Conservation (phyloP, 257 asterid genomes). For the Penstemon barbatus region DNA sequence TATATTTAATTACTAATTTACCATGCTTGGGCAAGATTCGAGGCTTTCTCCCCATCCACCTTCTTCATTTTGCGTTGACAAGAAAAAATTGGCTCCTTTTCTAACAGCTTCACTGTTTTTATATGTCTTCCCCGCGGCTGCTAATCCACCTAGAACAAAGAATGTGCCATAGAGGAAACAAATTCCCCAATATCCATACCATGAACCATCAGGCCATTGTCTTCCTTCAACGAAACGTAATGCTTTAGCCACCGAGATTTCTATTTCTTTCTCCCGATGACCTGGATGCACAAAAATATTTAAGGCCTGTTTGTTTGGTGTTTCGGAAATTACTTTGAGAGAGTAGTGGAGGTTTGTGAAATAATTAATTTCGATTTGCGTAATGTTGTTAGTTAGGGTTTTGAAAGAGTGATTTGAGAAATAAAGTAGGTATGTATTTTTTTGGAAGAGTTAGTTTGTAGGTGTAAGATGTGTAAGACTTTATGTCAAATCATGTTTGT, state of each 20-base stretch:
- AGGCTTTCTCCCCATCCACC: constrained; percentile 87
- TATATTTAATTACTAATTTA: neutral
- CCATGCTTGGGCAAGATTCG: constrained; percentile 79
- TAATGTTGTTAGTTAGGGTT: too few relatives aligned
- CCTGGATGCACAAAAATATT: constrained; percentile 47
- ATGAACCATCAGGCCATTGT: constrained; percentile 75
- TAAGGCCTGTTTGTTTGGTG: too few relatives aligned
- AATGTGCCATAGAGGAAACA: constrained; percentile 56
- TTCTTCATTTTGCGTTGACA: constrained; percentile 59
- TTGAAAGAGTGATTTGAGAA: too few relatives aligned
- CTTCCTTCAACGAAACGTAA: constrained; percentile 49
- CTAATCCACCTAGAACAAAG: constrained; percentile 49
- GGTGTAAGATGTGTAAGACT: too few relatives aligned
- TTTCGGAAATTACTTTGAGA: too few relatives aligned
- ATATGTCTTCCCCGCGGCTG: constrained; percentile 54
- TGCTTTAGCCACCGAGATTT: constrained; percentile 47
- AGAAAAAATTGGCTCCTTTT: constrained; percentile 49
- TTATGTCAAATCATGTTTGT: too few relatives aligned
- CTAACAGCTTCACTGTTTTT: constrained; percentile 49
- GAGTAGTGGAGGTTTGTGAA: too few relatives aligned
- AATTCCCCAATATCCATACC: constrained; percentile 42
- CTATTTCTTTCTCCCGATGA: constrained; percentile 68
- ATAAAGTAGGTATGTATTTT: too few relatives aligned
- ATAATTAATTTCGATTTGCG: too few relatives aligned
- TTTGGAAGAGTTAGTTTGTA: too few relatives aligned